Evolutionary conservation across 1,139 yeast genomes (phyloP).

Genomic region (Pneumocystis jirovecii): DNA sequence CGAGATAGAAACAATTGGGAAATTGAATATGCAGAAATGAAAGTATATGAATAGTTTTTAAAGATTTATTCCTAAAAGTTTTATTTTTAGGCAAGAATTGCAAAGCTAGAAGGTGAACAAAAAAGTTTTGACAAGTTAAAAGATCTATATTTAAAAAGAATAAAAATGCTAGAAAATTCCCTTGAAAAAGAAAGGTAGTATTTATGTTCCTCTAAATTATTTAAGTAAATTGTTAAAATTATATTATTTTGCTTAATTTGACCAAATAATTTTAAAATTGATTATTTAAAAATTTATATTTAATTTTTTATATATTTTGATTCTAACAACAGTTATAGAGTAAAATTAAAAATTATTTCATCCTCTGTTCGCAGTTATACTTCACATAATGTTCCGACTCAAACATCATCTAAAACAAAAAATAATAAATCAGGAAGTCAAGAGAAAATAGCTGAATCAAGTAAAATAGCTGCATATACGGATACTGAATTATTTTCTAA

Average conservation of each 20-base stretch:
- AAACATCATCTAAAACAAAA: neutral
- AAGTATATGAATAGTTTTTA: slow-evolving; percentile 17
- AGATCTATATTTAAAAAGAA: slow-evolving; percentile 20
- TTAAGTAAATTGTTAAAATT: neutral
- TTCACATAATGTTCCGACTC: neutral
- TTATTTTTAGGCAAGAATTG: slow-evolving; percentile 23
- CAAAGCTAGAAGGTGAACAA: slow-evolving; percentile 29
- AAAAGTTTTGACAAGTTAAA: slow-evolving; percentile 22
- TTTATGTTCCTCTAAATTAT: neutral
- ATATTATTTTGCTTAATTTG: neutral
- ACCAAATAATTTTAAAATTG: neutral
- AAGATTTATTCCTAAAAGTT: neutral
- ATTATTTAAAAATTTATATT: neutral
- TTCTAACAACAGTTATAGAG: neutral
- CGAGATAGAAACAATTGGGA: slow-evolving; percentile 44
- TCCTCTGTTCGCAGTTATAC: neutral
- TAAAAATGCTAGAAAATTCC: slow-evolving; percentile 19
- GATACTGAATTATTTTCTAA: neutral
- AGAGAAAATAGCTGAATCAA: neutral
- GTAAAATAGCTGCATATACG: neutral
- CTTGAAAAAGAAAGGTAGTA: slow-evolving; percentile 12
- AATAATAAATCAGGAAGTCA: neutral
- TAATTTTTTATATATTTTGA: neutral
- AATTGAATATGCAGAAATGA: slow-evolving; percentile 39
- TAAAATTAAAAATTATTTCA: neutral